Conservation (phyloP, 106 monocot genomes). For the Acorus gramineus region DNA sequence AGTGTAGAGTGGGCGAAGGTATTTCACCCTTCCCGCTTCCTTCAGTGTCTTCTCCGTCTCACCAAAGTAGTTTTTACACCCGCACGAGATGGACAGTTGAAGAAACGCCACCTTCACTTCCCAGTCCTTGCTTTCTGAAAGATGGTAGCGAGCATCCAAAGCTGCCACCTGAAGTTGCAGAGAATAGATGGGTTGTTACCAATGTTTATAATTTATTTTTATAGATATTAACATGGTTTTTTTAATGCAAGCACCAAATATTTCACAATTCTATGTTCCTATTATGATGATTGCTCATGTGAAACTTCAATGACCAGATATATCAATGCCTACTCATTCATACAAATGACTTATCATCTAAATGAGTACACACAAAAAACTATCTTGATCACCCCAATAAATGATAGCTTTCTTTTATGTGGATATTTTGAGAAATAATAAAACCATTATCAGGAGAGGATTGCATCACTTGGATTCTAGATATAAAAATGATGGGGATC, state of each 20-base stretch:
- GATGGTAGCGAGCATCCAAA: constrained; percentile 51
- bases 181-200: neutral
- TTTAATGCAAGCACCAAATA: neutral
- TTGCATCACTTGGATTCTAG: too few species aligned
- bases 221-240: neutral
- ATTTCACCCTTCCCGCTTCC: constrained; percentile 92
- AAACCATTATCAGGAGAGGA: too few species aligned
- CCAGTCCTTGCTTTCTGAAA: constrained; percentile 59
- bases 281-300: too few species aligned
- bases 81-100: constrained; percentile 33
- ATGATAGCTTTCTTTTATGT: too few species aligned
- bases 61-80: constrained; percentile 60
- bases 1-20: constrained; percentile 78
- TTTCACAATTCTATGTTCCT: too few species aligned
- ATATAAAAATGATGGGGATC: too few species aligned
- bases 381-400: too few species aligned
- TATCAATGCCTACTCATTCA: too few species aligned
- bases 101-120: constrained; percentile 91
- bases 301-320: too few species aligned
- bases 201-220: neutral
- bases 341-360: too few species aligned
- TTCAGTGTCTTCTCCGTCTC: constrained; percentile 72
- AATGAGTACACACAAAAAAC: too few species aligned
- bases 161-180: constrained; percentile 30
- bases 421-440: too few species aligned